A percentile compares a stretch with the other conserved stretches of the same genome.
Conservation (phyloP, 2,329 filamentous ascomycete species). For the Pseudogymnoascus sp. region DNA sequence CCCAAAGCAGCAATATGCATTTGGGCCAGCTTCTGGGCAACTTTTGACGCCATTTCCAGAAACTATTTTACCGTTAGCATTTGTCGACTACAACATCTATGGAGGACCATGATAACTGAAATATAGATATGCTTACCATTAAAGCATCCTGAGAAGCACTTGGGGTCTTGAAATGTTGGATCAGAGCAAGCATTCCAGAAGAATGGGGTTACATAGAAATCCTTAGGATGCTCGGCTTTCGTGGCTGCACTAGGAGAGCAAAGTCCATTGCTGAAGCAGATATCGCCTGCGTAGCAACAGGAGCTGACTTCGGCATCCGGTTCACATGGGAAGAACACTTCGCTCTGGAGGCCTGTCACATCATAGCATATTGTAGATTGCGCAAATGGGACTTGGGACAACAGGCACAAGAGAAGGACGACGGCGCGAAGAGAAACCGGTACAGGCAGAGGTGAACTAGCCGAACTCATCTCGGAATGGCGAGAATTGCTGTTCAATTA, state of each 20-base stretch:
- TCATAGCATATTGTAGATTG: neutral
- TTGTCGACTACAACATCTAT: neutral
- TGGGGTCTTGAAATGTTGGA: neutral
- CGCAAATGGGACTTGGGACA: neutral
- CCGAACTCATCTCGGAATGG: neutral
- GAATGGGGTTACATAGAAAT: neutral
- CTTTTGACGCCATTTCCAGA: neutral
- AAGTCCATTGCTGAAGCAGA: neutral
- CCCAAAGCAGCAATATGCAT: neutral
- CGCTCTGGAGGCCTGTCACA: neutral
- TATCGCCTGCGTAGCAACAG: neutral
- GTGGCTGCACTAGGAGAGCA: neutral
- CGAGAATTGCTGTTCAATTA: neutral
- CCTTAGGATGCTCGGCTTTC: neutral
- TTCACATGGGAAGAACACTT: neutral
- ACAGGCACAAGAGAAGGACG: neutral
- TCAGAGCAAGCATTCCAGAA: neutral
- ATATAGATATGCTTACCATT: neutral
- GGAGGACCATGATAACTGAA: neutral
- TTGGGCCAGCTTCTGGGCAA: neutral
- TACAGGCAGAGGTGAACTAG: neutral
- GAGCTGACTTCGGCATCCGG: neutral
- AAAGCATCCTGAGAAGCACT: neutral
- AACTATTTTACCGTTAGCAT: neutral
- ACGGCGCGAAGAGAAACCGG: neutral